Percentiles rank a stretch among this genome's conserved stretches.
Conservation (phyloP, 164 flowering plant genomes). For the Chimonanthus praecox region DNA sequence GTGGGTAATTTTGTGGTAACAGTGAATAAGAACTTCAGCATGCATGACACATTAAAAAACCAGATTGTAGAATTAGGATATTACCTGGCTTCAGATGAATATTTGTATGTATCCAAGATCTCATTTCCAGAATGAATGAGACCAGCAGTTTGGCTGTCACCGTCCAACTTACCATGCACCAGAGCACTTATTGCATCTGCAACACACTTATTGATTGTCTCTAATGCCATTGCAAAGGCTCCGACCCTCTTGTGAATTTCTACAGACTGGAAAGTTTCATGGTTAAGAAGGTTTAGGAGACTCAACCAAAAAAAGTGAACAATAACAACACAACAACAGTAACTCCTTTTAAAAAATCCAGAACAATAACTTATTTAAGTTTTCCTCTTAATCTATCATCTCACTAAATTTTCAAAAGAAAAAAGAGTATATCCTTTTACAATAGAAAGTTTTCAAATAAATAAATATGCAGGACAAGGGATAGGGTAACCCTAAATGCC, state of each 20-base stretch:
- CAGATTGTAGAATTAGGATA: not conserved
- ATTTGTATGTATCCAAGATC: slow-evolving; percentile 71
- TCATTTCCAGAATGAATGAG: slow-evolving; percentile 85
- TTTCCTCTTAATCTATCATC: no score
- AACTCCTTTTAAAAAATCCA: not conserved
- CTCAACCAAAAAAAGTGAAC: not conserved
- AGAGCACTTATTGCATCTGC: slow-evolving; percentile 88
- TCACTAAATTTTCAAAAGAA: no score
- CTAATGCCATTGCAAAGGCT: slow-evolving; percentile 85
- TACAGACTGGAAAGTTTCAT: slow-evolving; percentile 47
- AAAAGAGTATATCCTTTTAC: no score
- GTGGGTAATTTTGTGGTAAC: not conserved
- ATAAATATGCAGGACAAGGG: no score
- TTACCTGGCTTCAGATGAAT: slow-evolving; percentile 72
- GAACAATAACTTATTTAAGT: no score
- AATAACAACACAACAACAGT: not conserved
- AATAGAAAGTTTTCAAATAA: no score
- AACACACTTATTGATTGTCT: slow-evolving; percentile 87
- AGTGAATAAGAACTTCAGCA: not conserved
- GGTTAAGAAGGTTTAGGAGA: slow-evolving; percentile 3
- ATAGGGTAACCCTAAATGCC: no score
- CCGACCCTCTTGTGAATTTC: slow-evolving; percentile 92
- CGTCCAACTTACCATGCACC: slow-evolving; percentile 85
- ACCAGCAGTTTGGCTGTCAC: slow-evolving; percentile 84
- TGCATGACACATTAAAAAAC: not conserved